Evolutionary conservation across 805 yeast genomes (phyloP).

Genomic region (Starmerella asiatica): DNA sequence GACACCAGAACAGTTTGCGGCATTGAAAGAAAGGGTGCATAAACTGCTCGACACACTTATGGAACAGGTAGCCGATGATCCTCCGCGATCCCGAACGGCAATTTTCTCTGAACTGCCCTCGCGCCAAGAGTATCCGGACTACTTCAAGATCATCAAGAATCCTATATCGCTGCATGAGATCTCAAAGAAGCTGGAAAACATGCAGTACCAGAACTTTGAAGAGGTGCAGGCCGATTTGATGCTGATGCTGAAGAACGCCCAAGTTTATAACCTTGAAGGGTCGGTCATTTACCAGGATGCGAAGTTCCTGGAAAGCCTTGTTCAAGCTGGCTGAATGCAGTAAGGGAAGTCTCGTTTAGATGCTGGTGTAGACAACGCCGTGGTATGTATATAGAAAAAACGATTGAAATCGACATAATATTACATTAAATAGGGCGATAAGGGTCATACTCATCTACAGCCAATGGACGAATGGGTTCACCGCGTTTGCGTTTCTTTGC

Average conservation of each 20-base stretch:
- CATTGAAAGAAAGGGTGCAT: slow-evolving; percentile 1
- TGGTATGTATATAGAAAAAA: too few relatives aligned
- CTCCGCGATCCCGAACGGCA: slow-evolving; percentile 25
- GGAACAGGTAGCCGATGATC: slow-evolving; percentile 17
- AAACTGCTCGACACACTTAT: slow-evolving; percentile 8
- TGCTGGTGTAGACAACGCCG: too few relatives aligned
- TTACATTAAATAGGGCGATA: too few relatives aligned
- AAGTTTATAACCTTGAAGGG: slow-evolving; percentile 53
- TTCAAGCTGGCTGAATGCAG: slow-evolving; percentile 2
- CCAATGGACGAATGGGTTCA: too few relatives aligned
- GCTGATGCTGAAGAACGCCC: slow-evolving; percentile 55
- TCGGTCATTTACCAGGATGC: slow-evolving; percentile 54
- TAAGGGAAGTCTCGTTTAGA: too few relatives aligned
- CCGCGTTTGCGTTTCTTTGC: slow-evolving; percentile 51
- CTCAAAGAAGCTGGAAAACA: slow-evolving; percentile 33
- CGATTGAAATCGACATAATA: too few relatives aligned
- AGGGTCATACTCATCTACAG: too few relatives aligned
- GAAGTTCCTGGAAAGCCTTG: slow-evolving; percentile 16
- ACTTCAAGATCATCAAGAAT: slow-evolving; percentile 47
- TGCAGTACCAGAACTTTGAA: slow-evolving; percentile 29
- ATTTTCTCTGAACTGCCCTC: slow-evolving; percentile 63
- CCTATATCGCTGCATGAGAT: slow-evolving; percentile 51
- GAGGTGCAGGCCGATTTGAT: slow-evolving; percentile 40
- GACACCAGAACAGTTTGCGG: slow-evolving; percentile 10
- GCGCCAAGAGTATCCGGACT: slow-evolving; percentile 67